Percentiles rank a stretch among this genome's conserved stretches.
These are phyloP conservation scores for Ustanciosporium gigantosporum DNA, from an alignment of 1,284 basidiomycete species.

Conservation along the genomic window DNA sequence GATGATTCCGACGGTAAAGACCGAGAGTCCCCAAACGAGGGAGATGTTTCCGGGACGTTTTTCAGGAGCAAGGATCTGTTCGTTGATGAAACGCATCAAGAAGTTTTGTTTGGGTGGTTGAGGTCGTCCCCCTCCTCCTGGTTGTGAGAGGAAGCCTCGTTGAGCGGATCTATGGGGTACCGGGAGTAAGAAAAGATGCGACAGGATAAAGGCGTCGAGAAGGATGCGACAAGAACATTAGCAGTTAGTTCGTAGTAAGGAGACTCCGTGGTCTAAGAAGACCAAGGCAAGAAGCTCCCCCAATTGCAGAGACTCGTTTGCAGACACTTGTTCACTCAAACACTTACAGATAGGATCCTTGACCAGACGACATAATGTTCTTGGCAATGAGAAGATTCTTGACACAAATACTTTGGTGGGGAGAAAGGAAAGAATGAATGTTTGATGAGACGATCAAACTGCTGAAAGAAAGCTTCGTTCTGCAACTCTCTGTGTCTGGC, in stretches of 20 bases:
- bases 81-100: conserved; percentile 38
- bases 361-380: conserved; percentile 6
- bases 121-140: conserved; percentile 1
- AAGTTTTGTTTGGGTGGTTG: conserved; percentile 29
- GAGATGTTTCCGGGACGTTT: conserved; percentile 54
- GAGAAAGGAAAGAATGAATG: no score
- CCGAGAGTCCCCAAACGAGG: conserved; percentile 46
- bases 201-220: no score
- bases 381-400: no score
- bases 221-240: neutral
- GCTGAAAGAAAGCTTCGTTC: no score
- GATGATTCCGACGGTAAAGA: conserved; percentile 51
- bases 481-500: no score
- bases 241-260: neutral
- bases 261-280: no score
- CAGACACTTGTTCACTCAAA: no score
- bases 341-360: conserved; percentile 38
- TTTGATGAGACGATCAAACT: no score
- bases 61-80: conserved; percentile 50
- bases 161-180: conserved; percentile 43
- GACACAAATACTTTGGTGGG: no score
- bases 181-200: no score
- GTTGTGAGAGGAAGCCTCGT: conserved; percentile 29
- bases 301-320: no score
- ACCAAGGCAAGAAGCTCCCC: no score